Conservation (phyloP, 331 rosid species). For the Pyrus hybrid region DNA sequence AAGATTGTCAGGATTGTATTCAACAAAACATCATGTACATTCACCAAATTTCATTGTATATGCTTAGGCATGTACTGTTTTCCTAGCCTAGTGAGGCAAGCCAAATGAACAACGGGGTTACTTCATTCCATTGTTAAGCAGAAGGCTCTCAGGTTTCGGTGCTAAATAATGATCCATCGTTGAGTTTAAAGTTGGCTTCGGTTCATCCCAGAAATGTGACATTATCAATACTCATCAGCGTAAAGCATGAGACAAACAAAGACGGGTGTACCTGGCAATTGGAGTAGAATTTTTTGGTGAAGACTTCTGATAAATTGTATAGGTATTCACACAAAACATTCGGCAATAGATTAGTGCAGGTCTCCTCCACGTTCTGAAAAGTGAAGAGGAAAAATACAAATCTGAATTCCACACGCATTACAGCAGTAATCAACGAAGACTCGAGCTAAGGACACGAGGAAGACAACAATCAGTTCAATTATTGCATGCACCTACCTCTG, state of each 20-base stretch:
- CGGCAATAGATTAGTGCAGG: conserved; percentile 75
- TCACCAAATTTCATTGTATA: background rate
- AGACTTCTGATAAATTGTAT: conserved; percentile 74
- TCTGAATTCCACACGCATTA: background rate
- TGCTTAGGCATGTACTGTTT: no score
- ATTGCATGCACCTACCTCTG: conserved; percentile 56
- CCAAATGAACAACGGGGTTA: no score
- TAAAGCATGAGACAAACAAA: no score
- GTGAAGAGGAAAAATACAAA: background rate
- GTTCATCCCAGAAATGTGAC: no score
- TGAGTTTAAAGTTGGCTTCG: no score
- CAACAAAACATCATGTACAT: background rate
- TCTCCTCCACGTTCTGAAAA: conserved; percentile 82
- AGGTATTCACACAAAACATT: conserved; percentile 84
- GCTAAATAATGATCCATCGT: no score
- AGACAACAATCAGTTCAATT: background rate
- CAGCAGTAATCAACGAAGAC: background rate
- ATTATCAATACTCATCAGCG: no score
- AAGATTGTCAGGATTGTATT: background rate
- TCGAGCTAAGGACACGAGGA: background rate
- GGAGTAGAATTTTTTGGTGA: conserved; percentile 64
- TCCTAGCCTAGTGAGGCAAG: no score
- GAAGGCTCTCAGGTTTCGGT: no score
- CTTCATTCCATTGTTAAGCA: no score
- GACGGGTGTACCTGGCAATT: conserved; percentile 66